Evolutionary conservation across 345 rosid species (phyloP).

Genomic region (Excoecaria agallocha): DNA sequence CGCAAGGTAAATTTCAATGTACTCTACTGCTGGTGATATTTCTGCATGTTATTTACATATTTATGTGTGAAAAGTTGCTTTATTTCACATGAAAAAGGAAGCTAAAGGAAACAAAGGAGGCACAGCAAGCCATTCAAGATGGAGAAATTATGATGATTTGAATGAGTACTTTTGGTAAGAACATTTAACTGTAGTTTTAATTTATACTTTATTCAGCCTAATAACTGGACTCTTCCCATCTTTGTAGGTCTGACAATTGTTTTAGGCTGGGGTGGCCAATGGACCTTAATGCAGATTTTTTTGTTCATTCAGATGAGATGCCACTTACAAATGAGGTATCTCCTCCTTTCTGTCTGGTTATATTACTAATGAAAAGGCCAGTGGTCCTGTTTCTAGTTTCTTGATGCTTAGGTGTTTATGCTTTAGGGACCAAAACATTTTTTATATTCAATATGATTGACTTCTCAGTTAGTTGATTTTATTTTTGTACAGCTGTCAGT

Average conservation of each 20-base stretch:
- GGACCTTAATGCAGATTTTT: constrained; percentile 61
- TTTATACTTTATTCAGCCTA: constrained; percentile 10
- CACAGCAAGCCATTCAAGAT: constrained; percentile 87
- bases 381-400: too few relatives aligned
- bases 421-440: too few relatives aligned
- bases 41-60: not conserved
- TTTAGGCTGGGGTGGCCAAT: constrained; percentile 73
- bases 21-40: not conserved
- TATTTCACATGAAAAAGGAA: constrained; percentile 57
- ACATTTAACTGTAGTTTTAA: constrained; percentile 20
- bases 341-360: not conserved
- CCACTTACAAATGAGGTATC: constrained; percentile 40
- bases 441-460: too few relatives aligned
- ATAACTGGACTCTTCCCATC: constrained; percentile 10
- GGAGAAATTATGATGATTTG: constrained; percentile 98
- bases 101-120: constrained; percentile 73
- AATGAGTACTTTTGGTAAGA: constrained; percentile 97
- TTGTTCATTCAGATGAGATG: constrained; percentile 53
- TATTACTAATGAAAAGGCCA: not conserved
- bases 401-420: too few relatives aligned
- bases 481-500: too few relatives aligned
- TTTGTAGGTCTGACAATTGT: constrained; percentile 73
- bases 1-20: constrained; percentile 52
- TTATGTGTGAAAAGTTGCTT: constrained; percentile 20
- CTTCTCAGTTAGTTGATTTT: too few relatives aligned